These are phyloP conservation scores for Vachellia pachyceras DNA, from an alignment of 306 rosid genomes.

Conservation along the genomic window DNA sequence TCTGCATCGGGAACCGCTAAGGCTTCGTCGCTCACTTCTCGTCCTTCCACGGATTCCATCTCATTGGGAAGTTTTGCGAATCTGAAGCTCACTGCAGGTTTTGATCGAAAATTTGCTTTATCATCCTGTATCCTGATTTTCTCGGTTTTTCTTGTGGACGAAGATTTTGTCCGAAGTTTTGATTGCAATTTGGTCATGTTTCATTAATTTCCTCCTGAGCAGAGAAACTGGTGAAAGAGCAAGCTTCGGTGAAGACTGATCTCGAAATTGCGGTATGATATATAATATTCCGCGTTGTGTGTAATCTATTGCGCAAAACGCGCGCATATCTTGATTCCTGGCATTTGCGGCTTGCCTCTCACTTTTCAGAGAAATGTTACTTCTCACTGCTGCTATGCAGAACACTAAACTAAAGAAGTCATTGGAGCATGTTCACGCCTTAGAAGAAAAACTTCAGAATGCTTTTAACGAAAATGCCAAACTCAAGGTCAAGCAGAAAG, in stretches of 20 bases:
- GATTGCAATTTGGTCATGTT: conserved; percentile 33
- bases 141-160: neutral
- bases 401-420: conserved; percentile 83
- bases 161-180: conserved; percentile 22
- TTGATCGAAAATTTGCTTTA: conserved; percentile 19
- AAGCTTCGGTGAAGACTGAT: conserved; percentile 85
- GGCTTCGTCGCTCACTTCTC: conserved; percentile 56
- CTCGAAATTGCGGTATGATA: conserved; percentile 83
- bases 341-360: conserved; percentile 26
- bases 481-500: conserved; percentile 89
- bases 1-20: conserved; percentile 58
- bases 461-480: conserved; percentile 88
- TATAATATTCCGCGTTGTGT: conserved; percentile 30
- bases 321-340: conserved; percentile 11
- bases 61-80: conserved; percentile 75
- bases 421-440: conserved; percentile 60
- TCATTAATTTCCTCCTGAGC: conserved; percentile 38
- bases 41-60: conserved; percentile 58
- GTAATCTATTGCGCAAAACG: conserved; percentile 10
- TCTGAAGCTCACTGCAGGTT: conserved; percentile 93
- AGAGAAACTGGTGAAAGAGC: conserved; percentile 91
- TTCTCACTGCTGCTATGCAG: conserved; percentile 46
- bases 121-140: conserved; percentile 25
- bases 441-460: conserved; percentile 87
- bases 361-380: conserved; percentile 6